A percentile compares a stretch with the other conserved stretches of the same genome.
phyloP scores from a whole-genome alignment of 2,329 filamentous ascomycete species.

The Cladophialophora bantiana region DNA sequence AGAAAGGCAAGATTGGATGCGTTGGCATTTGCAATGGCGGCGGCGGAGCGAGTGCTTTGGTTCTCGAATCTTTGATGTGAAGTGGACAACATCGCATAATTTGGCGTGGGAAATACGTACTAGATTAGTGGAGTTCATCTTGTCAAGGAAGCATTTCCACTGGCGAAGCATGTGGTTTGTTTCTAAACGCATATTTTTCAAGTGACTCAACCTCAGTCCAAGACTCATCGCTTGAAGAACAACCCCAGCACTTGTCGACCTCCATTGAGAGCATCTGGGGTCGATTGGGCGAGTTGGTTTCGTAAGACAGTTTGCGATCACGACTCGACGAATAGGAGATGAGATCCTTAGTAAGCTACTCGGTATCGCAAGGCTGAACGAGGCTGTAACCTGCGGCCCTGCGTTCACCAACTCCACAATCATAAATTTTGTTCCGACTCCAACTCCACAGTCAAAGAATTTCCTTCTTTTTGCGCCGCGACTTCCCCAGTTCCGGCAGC shows the following conservation, averaged over 20 bases:
- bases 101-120: neutral
- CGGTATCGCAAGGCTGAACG: conserved; percentile 1
- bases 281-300: neutral
- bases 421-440: conserved; percentile 27
- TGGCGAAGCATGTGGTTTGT: conserved; percentile 1
- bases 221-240: neutral
- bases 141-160: neutral
- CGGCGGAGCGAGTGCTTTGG: conserved; percentile 90
- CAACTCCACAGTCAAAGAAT: conserved; percentile 18
- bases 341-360: conserved; percentile 1
- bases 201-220: neutral
- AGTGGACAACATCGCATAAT: neutral
- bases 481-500: conserved; percentile 1
- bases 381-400: conserved; percentile 9
- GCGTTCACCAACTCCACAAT: conserved; percentile 11
- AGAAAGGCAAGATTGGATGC: conserved; percentile 90
- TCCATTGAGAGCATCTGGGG: neutral
- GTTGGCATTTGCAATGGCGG: conserved; percentile 98
- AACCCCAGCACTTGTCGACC: neutral
- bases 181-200: conserved; percentile 5
- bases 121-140: neutral
- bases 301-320: neutral
- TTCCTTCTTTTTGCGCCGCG: conserved; percentile 27
- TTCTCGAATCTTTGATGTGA: conserved; percentile 72
- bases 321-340: neutral